phyloP scores from a whole-genome alignment of 768 basidiomycete genomes.

The Podaxis sp. region DNA sequence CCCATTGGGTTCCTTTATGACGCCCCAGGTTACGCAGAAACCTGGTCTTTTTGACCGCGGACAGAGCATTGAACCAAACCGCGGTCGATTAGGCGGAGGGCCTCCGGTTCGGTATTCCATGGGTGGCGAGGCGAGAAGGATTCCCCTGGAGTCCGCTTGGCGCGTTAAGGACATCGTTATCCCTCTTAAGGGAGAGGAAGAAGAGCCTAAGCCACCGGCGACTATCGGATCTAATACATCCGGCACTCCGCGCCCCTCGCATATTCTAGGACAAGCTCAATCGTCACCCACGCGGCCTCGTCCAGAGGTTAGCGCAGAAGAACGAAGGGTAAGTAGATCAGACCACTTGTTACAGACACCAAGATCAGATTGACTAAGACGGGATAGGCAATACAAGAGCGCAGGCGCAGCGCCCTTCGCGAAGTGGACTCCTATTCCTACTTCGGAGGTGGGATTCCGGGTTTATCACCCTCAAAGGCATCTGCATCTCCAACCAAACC shows the following conservation, averaged over 20 bases:
- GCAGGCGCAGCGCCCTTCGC: slow-evolving; percentile 55
- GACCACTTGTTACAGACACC: background rate
- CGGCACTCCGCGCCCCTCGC: background rate
- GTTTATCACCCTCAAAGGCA: slow-evolving; percentile 37
- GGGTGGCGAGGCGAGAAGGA: slow-evolving; percentile 45
- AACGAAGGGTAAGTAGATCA: slow-evolving; percentile 36
- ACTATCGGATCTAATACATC: background rate
- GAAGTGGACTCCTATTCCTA: slow-evolving; percentile 43
- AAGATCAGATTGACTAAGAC: slow-evolving; percentile 19
- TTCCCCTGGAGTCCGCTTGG: slow-evolving; percentile 52
- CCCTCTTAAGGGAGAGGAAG: slow-evolving; percentile 22
- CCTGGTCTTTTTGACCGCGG: slow-evolving; percentile 10
- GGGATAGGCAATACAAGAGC: slow-evolving; percentile 53
- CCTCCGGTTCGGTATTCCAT: slow-evolving; percentile 37
- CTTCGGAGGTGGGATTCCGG: slow-evolving; percentile 54
- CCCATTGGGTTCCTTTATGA: slow-evolving; percentile 49
- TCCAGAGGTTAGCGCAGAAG: slow-evolving; percentile 38
- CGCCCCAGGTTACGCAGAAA: slow-evolving; percentile 42
- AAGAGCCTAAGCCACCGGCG: slow-evolving; percentile 8
- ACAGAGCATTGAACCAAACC: slow-evolving; percentile 16
- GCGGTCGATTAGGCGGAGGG: slow-evolving; percentile 13
- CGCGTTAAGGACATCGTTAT: slow-evolving; percentile 54
- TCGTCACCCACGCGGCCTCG: slow-evolving; percentile 18
- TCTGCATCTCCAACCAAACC: slow-evolving; percentile 15
- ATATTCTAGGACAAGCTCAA: slow-evolving; percentile 7